Conservation (phyloP, 2,329 filamentous ascomycete species). For the Pleochaeta shiraiana region DNA sequence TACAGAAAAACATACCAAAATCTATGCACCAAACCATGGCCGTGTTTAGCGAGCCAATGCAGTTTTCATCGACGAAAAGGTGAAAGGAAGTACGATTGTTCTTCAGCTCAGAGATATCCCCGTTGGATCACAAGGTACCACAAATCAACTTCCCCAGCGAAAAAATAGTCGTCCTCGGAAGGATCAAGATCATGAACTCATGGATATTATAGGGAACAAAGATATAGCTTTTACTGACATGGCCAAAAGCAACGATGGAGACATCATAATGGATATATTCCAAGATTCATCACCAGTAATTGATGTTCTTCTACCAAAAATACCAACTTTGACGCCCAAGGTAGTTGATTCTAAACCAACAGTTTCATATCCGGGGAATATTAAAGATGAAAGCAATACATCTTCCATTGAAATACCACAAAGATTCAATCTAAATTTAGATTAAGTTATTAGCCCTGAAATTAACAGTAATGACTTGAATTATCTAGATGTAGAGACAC, state of each 20-base stretch:
- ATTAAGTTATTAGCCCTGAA: no score
- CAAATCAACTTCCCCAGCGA: neutral
- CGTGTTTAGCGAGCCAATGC: neutral
- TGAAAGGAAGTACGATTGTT: neutral
- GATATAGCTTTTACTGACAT: no score
- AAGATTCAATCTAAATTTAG: no score
- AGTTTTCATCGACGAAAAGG: neutral
- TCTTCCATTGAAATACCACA: no score
- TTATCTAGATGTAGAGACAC: no score
- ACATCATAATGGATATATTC: neutral
- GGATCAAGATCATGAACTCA: neutral
- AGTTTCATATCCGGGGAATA: no score
- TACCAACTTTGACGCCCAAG: neutral
- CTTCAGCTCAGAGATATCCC: neutral
- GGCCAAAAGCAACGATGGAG: neutral
- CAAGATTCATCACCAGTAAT: neutral
- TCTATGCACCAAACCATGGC: neutral
- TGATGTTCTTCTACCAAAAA: neutral
- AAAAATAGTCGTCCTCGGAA: neutral
- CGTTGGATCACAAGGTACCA: neutral
- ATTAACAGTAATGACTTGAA: no score
- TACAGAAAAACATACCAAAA: neutral
- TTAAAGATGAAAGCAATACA: no score
- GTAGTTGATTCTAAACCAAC: neutral
- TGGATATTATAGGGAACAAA: no score